These are phyloP conservation scores for Yamadazyma sp. DNA, from an alignment of 805 yeast genomes.

Conservation along the genomic window DNA sequence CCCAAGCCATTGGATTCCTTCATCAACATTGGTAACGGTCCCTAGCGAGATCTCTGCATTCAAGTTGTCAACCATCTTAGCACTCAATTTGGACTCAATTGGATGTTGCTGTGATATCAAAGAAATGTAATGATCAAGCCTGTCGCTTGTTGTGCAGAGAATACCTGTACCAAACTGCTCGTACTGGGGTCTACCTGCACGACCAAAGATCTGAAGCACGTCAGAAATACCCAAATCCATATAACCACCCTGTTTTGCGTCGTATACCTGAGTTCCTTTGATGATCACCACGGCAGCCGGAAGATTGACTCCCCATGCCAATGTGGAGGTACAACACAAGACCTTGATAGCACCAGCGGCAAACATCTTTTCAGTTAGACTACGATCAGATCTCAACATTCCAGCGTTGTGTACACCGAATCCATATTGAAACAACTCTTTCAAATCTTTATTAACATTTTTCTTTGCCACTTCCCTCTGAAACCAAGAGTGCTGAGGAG, in stretches of 20 bases:
- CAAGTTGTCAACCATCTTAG: constrained; percentile 82
- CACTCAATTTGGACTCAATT: constrained; percentile 80
- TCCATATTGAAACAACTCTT: constrained; percentile 77
- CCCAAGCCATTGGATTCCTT: constrained; percentile 97
- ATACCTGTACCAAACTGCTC: constrained; percentile 92
- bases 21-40: constrained; percentile 90
- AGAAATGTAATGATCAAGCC: constrained; percentile 84
- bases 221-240: constrained; percentile 93
- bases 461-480: constrained; percentile 64
- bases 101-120: constrained; percentile 93
- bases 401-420: constrained; percentile 98
- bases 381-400: constrained; percentile 87
- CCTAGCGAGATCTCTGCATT: constrained; percentile 97
- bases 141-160: constrained; percentile 77
- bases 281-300: constrained; percentile 98
- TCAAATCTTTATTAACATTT: constrained; percentile 73
- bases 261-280: constrained; percentile 95
- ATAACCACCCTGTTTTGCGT: constrained; percentile 91
- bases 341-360: constrained; percentile 83
- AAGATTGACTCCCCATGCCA: constrained; percentile 99
- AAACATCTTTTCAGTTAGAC: constrained; percentile 85
- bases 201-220: constrained; percentile 96
- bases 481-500: constrained; percentile 43
- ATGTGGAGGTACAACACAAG: constrained; percentile 91
- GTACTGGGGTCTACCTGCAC: constrained; percentile 99